A percentile compares a stretch with the other conserved stretches of the same genome.
Conservation (phyloP, 371 early-diverging fungal genomes). For the Choanephora cucurbitarum region DNA sequence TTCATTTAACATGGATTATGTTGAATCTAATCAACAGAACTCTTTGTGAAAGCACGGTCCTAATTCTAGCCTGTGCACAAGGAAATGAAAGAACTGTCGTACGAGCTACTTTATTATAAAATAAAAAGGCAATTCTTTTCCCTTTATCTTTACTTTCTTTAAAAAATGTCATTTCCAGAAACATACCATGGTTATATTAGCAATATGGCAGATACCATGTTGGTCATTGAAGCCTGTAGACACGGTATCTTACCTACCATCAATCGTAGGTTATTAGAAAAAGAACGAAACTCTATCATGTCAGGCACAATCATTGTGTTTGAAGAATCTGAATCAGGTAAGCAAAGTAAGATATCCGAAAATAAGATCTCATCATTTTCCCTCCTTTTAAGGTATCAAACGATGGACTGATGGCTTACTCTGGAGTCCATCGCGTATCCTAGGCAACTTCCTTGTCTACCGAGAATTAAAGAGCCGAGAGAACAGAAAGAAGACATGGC, state of each 20-base stretch:
- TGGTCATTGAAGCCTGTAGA: constrained; percentile 71
- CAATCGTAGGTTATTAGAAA: constrained; percentile 61
- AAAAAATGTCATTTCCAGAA: constrained; percentile 37
- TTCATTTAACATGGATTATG: no score
- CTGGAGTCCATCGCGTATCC: constrained; percentile 73
- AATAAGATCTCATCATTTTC: no score
- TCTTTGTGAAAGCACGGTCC: no score
- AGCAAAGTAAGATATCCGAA: constrained; percentile 13
- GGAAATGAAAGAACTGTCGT: no score
- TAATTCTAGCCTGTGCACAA: no score
- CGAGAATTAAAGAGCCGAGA: constrained; percentile 57
- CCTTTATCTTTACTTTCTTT: constrained; percentile 5
- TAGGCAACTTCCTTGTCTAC: constrained; percentile 64
- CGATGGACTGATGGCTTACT: constrained; percentile 75
- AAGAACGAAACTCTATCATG: constrained; percentile 57
- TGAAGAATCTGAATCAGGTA: constrained; percentile 69
- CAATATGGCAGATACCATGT: constrained; percentile 64
- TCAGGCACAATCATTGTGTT: constrained; percentile 75
- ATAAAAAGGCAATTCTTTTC: no score
- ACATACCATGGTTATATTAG: constrained; percentile 59
- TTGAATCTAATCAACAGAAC: no score
- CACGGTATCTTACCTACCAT: constrained; percentile 57
- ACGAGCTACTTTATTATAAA: no score
- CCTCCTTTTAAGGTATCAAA: constrained; percentile 53
- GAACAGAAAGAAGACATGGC: constrained; percentile 11